phyloP scores from a whole-genome alignment of 176 grass and related monocot species.

The Zea luxurians region DNA sequence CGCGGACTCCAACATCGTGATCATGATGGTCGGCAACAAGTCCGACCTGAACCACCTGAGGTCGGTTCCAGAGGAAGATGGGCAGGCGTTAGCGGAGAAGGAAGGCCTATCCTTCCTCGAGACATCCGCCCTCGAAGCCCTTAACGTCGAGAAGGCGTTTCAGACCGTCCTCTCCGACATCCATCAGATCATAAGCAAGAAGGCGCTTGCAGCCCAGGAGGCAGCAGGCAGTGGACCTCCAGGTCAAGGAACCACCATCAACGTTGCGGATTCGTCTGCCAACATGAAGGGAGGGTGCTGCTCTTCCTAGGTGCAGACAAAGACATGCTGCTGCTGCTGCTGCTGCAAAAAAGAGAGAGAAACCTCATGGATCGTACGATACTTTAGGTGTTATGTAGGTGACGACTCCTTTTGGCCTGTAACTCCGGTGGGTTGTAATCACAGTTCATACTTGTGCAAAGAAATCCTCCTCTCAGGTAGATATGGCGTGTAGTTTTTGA shows the following conservation, averaged over 20 bases:
- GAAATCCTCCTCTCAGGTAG: slow-evolving; percentile 46
- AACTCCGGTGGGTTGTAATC: slow-evolving; percentile 53
- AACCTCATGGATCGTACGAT: slow-evolving; percentile 31
- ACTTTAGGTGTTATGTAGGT: slow-evolving; percentile 34
- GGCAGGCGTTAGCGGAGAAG: slow-evolving; percentile 61
- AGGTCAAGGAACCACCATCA: slow-evolving; percentile 59
- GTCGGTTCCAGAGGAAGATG: slow-evolving; percentile 62
- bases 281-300: slow-evolving; percentile 46
- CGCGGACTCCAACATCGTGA: slow-evolving; percentile 74
- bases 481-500: slow-evolving; percentile 54
- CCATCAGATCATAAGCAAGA: slow-evolving; percentile 78
- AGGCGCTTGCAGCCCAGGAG: slow-evolving; percentile 70
- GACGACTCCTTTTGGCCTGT: slow-evolving; percentile 39
- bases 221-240: slow-evolving; percentile 55
- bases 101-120: slow-evolving; percentile 67
- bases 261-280: slow-evolving; percentile 48
- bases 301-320: slow-evolving; percentile 46
- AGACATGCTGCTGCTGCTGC: not conserved
- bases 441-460: slow-evolving; percentile 49
- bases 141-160: slow-evolving; percentile 72
- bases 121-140: slow-evolving; percentile 65
- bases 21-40: slow-evolving; percentile 81
- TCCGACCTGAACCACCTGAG: slow-evolving; percentile 66
- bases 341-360: slow-evolving; percentile 11
- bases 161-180: slow-evolving; percentile 64